A percentile compares a stretch with the other conserved stretches of the same genome.
Evolutionary conservation across 2,329 filamentous ascomycete genomes (phyloP).

Genomic region (Calonectria multiphialidica): DNA sequence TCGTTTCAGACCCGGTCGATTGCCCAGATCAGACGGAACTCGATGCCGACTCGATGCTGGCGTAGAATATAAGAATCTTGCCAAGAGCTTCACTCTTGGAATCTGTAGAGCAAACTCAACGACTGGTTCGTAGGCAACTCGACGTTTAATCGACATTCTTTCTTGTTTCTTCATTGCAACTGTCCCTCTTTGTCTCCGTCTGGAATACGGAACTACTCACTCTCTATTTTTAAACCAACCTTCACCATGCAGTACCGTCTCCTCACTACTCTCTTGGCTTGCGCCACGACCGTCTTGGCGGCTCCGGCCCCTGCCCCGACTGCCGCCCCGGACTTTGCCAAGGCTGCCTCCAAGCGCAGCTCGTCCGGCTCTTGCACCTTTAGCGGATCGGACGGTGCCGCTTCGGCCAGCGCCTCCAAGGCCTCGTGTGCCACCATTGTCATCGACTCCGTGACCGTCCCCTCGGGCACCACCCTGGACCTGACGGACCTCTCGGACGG

Average conservation of each 20-base stretch:
- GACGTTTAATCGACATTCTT: background rate
- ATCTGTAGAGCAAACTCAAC: background rate
- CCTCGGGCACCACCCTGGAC: conserved; percentile 20
- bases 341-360: conserved; percentile 6
- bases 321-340: background rate
- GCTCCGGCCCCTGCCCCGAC: conserved; percentile 17
- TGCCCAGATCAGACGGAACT: conserved; percentile 1
- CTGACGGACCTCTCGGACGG: conserved; percentile 17
- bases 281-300: conserved; percentile 14
- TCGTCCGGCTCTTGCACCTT: conserved; percentile 17
- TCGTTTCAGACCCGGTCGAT: background rate
- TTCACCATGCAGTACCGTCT: conserved; percentile 23
- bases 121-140: conserved; percentile 17
- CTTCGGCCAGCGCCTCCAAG: conserved; percentile 20
- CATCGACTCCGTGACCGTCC: conserved; percentile 6
- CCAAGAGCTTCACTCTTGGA: background rate
- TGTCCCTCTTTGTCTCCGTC: conserved; percentile 15
- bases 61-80: conserved; percentile 6
- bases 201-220: conserved; percentile 5
- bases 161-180: background rate
- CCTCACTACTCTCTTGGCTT: conserved; percentile 3
- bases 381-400: conserved; percentile 15
- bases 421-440: conserved; percentile 19
- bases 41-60: conserved; percentile 4
- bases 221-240: background rate